A percentile compares a stretch with the other conserved stretches of the same genome.
These are phyloP conservation scores for Pythium dissotocum DNA, from an alignment of 352 stramenopile species.

Conservation along the genomic window DNA sequence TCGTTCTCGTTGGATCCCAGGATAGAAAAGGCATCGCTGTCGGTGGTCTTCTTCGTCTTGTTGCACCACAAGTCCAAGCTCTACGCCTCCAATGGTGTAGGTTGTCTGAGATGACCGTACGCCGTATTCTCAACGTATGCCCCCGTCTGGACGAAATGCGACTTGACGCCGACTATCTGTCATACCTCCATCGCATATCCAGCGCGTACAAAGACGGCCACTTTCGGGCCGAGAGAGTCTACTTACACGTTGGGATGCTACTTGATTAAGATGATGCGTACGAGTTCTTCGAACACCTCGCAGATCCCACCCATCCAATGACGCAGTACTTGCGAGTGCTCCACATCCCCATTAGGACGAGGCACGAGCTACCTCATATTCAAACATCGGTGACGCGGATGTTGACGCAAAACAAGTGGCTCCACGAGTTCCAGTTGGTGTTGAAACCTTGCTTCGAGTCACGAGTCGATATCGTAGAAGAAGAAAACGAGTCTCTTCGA, in stretches of 20 bases:
- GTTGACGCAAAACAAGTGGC: not conserved
- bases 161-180: not conserved
- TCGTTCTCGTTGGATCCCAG: not conserved
- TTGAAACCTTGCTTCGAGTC: not conserved
- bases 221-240: not conserved
- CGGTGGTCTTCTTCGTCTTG: not conserved
- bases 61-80: not conserved
- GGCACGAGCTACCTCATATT: not conserved
- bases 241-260: not conserved
- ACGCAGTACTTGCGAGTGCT: not conserved
- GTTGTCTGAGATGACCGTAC: not conserved
- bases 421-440: not conserved
- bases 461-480: not conserved
- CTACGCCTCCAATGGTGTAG: not conserved
- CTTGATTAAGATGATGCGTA: not conserved
- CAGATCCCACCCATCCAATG: not conserved
- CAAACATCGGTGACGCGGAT: not conserved
- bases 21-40: not conserved
- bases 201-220: not conserved
- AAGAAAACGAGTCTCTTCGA: not conserved
- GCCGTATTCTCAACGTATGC: not conserved
- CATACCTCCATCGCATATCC: not conserved
- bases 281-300: not conserved
- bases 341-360: not conserved
- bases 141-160: not conserved